Conservation (phyloP, 352 stramenopile genomes). For the Globisporangium cystogenes region DNA sequence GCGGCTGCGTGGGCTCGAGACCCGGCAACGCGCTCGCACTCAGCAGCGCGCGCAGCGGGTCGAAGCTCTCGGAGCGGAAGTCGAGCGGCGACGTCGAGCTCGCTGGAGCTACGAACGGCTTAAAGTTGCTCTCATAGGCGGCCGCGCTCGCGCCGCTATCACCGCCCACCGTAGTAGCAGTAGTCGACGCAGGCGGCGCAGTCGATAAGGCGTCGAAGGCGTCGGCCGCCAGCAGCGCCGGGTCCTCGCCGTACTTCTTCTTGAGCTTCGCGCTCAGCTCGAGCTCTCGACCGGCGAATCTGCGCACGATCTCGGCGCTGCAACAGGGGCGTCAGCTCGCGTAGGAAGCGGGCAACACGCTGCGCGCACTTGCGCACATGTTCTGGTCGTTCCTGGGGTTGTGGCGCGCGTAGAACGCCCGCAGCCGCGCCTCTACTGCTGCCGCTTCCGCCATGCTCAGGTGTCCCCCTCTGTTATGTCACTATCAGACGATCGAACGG, state of each 20-base stretch:
- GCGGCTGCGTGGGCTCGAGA: constrained; percentile 27
- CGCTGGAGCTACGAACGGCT: constrained; percentile 14
- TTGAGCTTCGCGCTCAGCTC: constrained; percentile 61
- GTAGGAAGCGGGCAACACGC: too few relatives aligned
- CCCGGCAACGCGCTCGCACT: constrained; percentile 3
- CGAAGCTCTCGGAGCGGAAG: constrained; percentile 44
- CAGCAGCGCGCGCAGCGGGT: constrained; percentile 44
- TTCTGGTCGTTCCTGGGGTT: constrained; percentile 76
- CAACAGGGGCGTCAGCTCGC: too few relatives aligned
- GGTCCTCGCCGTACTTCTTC: constrained; percentile 72
- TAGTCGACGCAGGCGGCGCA: background rate
- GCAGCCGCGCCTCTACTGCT: constrained; percentile 47
- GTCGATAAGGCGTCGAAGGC: background rate
- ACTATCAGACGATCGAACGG: background rate
- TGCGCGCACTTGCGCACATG: constrained; percentile 33
- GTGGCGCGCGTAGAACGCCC: constrained; percentile 64
- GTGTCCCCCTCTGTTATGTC: background rate
- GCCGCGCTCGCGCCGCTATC: background rate
- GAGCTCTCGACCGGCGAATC: constrained; percentile 56
- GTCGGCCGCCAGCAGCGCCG: constrained; percentile 19
- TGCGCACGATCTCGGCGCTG: constrained; percentile 66
- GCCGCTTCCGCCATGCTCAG: background rate
- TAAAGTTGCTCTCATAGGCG: constrained; percentile 34
- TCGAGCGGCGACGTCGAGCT: constrained; percentile 27
- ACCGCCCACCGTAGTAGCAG: background rate